A percentile compares a stretch with the other conserved stretches of the same genome.
Evolutionary conservation across 352 stramenopile genomes (phyloP).

Genomic region (Phytophthora cryptogea): DNA sequence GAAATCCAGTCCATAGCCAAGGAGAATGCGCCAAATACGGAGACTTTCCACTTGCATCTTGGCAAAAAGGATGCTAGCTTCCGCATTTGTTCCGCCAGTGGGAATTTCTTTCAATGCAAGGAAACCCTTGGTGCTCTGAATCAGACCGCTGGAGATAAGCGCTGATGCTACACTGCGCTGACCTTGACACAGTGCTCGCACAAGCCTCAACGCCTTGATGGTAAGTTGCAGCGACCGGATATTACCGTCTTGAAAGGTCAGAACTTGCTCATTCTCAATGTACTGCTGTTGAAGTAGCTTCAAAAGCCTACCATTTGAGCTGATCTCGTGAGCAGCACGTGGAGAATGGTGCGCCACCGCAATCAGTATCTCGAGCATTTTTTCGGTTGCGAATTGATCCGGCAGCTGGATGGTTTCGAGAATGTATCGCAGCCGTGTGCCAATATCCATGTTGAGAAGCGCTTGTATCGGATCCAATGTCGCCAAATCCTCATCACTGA

Average conservation of each 20-base stretch:
- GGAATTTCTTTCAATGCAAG: constrained; percentile 45
- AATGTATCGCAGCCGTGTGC: constrained; percentile 53
- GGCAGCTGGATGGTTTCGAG: constrained; percentile 52
- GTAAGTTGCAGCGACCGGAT: constrained; percentile 40
- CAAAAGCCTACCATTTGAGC: constrained; percentile 47
- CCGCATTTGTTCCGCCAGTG: constrained; percentile 18
- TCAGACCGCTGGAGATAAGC: constrained; percentile 47
- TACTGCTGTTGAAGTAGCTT: constrained; percentile 52
- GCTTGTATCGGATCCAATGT: constrained; percentile 61
- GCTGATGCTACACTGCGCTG: constrained; percentile 44
- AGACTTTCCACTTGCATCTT: constrained; percentile 60
- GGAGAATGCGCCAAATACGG: constrained; percentile 63
- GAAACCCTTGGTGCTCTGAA: constrained; percentile 67
- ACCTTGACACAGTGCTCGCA: constrained; percentile 53
- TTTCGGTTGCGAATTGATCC: constrained; percentile 42
- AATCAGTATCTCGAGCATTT: constrained; percentile 65
- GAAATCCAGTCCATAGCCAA: constrained; percentile 70
- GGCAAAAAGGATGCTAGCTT: constrained; percentile 28
- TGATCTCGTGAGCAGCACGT: constrained; percentile 47
- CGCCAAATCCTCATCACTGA: constrained; percentile 58
- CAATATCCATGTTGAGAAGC: constrained; percentile 63
- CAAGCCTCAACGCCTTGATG: constrained; percentile 47
- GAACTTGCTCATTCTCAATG: constrained; percentile 53
- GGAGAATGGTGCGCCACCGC: constrained; percentile 57
- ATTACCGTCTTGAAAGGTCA: constrained; percentile 37